Evolutionary conservation across 2,329 filamentous ascomycete genomes (phyloP).

Genomic region (Diaporthe amygdali): DNA sequence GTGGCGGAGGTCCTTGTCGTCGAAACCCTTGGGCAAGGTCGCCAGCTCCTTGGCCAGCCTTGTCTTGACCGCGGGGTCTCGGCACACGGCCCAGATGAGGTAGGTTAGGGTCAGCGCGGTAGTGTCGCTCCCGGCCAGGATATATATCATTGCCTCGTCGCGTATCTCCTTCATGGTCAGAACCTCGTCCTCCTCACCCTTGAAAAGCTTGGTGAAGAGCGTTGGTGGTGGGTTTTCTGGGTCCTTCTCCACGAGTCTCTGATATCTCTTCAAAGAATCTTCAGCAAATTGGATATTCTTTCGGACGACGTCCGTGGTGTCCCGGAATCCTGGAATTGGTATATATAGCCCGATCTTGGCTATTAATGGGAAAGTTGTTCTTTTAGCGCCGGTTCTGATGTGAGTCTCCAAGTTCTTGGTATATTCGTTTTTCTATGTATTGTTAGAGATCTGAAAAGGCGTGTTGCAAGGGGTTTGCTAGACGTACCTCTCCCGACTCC

Average conservation of each 20-base stretch:
- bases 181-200: conserved; percentile 36
- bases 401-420: conserved; percentile 42
- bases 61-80: conserved; percentile 34
- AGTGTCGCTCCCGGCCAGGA: conserved; percentile 57
- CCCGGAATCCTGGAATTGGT: conserved; percentile 14
- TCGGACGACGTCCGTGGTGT: not conserved
- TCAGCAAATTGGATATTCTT: not conserved
- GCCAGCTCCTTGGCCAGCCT: conserved; percentile 41
- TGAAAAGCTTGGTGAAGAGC: conserved; percentile 43
- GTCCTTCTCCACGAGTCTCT: not conserved
- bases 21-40: conserved; percentile 37
- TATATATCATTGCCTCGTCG: conserved; percentile 47
- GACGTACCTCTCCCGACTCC: conserved; percentile 51
- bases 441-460: not conserved
- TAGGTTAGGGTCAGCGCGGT: conserved; percentile 56
- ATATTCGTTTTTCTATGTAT: conserved; percentile 46
- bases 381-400: conserved; percentile 27
- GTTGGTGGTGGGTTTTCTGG: conserved; percentile 29
- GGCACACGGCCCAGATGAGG: conserved; percentile 45
- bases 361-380: conserved; percentile 35
- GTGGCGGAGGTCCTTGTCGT: conserved; percentile 38
- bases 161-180: conserved; percentile 38
- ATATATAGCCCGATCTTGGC: not conserved
- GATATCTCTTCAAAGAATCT: not conserved
- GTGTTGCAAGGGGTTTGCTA: fast-evolving